Base-by-base conservation (phyloP, 23 red algal species). In the Gracilaria gracilis region DNA sequence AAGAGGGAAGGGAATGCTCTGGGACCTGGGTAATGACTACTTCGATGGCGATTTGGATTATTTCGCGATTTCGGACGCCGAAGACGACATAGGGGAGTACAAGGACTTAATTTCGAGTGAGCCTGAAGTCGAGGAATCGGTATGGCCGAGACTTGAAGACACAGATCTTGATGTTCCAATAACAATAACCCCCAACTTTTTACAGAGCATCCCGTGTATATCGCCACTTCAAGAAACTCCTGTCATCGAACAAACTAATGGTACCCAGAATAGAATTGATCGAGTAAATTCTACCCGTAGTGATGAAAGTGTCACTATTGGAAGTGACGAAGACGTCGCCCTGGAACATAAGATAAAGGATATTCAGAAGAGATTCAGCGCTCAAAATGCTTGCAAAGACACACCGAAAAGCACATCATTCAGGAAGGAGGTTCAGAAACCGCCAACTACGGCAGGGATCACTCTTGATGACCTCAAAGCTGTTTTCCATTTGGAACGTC, bases 401-500 rank as follows among this genome's bases (percentile, higher is more conserved):
- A 32, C 69, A 46, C 69, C 14, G 39, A 21, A 7, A 36, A 27
- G 35, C 16, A 46, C 37, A 21, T 15, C 7, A 46, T 40, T 75
- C 13, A 75, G 58, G 74, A 92, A 71, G 32, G 78, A 82, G 42
- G 19, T 83, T 40, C 76, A 55, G 32, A 92, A 92, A 51, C 88
- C 88, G 0, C 88, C 88, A 0, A 82, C 88, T 29, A 83, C 88
- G 9, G 78, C 75, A 15, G 88, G 78, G 16, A 92, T 82, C 34
- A 72, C 49, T 0, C 67, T 92, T 0, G 78, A 92, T 16, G 77
- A 92, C 33, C 49, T 92, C 23, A 92, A 83, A 61, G 79, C n/a
- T 12, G 88, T 92, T 16, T 92, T 92, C 38, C 61, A 92, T 57
- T 75, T 92, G 61, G 77, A 82, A 39, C 79, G 88, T 35, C 88